Evolutionary conservation across 768 basidiomycete genomes (phyloP).

Genomic region (Suillus fuscotomentosus): DNA sequence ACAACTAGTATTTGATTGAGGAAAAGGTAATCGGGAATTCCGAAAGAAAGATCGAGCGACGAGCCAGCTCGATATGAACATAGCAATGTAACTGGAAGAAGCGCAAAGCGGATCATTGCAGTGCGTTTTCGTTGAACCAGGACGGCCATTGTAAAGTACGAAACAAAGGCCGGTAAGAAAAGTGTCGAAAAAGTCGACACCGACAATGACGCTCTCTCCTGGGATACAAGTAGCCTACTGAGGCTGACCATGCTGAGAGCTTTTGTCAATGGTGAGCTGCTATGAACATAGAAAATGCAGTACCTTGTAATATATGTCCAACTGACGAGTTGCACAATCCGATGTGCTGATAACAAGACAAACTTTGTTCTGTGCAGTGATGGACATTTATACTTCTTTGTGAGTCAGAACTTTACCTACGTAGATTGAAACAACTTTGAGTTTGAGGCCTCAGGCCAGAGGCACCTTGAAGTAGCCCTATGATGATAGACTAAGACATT

Average conservation of each 20-base stretch:
- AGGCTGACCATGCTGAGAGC: background rate
- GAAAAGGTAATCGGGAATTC: slow-evolving; percentile 9
- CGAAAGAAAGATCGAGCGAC: slow-evolving; percentile 23
- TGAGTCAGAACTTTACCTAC: no score
- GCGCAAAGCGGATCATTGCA: slow-evolving; percentile 38
- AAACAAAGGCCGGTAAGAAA: slow-evolving; percentile 40
- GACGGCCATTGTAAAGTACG: slow-evolving; percentile 51
- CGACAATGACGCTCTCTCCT: slow-evolving; percentile 14
- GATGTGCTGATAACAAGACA: no score
- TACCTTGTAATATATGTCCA: background rate
- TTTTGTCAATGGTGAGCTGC: background rate
- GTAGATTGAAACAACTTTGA: no score
- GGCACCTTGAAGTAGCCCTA: no score
- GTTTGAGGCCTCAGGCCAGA: no score
- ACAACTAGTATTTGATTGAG: slow-evolving; percentile 25
- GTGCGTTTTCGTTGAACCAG: slow-evolving; percentile 48
- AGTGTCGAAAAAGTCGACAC: slow-evolving; percentile 32
- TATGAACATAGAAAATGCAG: background rate
- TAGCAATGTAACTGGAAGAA: slow-evolving; percentile 51
- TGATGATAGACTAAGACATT: no score
- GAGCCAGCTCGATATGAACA: slow-evolving; percentile 37
- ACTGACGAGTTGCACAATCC: background rate
- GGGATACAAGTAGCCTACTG: background rate
- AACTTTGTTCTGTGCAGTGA: no score
- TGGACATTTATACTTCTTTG: no score